Base-by-base conservation (phyloP, 305 asterid species). In the Rubia peregrina region DNA sequence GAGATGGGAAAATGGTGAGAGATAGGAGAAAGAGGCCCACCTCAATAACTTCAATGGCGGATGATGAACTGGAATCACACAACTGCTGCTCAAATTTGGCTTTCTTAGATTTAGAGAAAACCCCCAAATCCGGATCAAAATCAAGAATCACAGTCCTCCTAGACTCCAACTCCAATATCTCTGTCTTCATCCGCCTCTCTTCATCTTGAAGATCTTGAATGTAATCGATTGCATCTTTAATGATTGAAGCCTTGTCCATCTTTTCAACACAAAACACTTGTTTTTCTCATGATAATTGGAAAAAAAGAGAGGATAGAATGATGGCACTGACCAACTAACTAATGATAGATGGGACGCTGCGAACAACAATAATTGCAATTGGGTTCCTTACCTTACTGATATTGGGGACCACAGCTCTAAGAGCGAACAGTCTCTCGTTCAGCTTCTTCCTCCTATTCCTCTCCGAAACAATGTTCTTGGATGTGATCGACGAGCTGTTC, bases 241-340 rank as follows among this genome's bases (percentile, higher is more conserved):
- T 83, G 30, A 87, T 87, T 22, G 98, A 92, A 2, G 98, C 98
- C 73, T 92, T 92, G 76, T 92, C 96, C 96, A 92, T 85, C 97
- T 91, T 55, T 38, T 14, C 5, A 12, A 12, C 55, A 13, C 55
- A 48, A 48, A 3, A 48, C 13, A 13, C 0, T 16, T 6, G 0
- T 13, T 48, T 6, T 16, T 11, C 17, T 46, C 12, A n/a, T n/a
- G n/a, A n/a, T n/a, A n/a, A n/a, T 13, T 11, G 17, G 1, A 46
- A 46, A 40, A 7, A 41, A 41, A 8, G 3, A 48, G 6, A 8
- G 55, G 2, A 3, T 14, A 51, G 4, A 2, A 3, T 6, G 19
- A 53, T 13, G 9, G 30, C n/a, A 9, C 40, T 41, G 21, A 42
- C 6, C 6, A 26, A 13, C 8, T 46, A 12, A 21, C 12, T 8